Percentiles rank a stretch among this genome's conserved stretches.
phyloP scores from a whole-genome alignment of 2,329 filamentous ascomycete species.

The Didymella exigua region DNA sequence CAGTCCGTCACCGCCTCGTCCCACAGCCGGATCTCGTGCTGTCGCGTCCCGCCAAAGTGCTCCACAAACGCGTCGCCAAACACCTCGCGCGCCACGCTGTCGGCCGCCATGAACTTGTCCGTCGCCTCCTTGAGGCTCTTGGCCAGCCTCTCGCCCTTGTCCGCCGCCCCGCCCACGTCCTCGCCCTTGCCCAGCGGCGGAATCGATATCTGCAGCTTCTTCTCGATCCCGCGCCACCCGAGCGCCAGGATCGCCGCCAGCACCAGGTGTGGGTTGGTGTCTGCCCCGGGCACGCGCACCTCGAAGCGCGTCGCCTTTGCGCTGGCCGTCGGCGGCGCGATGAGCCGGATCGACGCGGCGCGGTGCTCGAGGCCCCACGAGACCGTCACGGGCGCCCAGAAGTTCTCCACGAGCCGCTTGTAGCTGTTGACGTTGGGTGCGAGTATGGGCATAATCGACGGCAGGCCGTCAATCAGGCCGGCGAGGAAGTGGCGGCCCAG shows the following conservation, averaged over 20 bases:
- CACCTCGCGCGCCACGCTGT: constrained; percentile 88
- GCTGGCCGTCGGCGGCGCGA: constrained; percentile 84
- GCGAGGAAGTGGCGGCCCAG: constrained; percentile 92
- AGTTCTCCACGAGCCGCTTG: constrained; percentile 97
- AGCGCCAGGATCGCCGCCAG: constrained; percentile 84
- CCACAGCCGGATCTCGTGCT: constrained; percentile 89
- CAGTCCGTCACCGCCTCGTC: constrained; percentile 97
- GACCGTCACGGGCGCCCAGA: constrained; percentile 97
- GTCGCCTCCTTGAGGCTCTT: constrained; percentile 87
- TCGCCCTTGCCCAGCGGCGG: constrained; percentile 85
- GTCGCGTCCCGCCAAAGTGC: constrained; percentile 88
- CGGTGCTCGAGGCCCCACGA: constrained; percentile 97
- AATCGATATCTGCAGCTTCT: constrained; percentile 82
- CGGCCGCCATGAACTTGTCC: constrained; percentile 73
- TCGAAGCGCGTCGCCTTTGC: constrained; percentile 89
- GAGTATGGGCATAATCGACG: constrained; percentile 93
- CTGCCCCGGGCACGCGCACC: constrained; percentile 90
- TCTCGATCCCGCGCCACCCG: constrained; percentile 90
- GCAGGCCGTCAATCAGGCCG: constrained; percentile 83
- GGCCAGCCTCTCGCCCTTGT: constrained; percentile 78
- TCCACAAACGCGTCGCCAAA: constrained; percentile 96
- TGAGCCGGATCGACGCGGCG: constrained; percentile 86
- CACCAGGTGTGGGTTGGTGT: constrained; percentile 87
- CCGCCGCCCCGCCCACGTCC: constrained; percentile 73
- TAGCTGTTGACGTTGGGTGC: constrained; percentile 97